Percentiles rank a stretch among this genome's conserved stretches.
phyloP scores from a whole-genome alignment of 1,284 basidiomycete species.

The Erythrobasidium hasegawianum region DNA sequence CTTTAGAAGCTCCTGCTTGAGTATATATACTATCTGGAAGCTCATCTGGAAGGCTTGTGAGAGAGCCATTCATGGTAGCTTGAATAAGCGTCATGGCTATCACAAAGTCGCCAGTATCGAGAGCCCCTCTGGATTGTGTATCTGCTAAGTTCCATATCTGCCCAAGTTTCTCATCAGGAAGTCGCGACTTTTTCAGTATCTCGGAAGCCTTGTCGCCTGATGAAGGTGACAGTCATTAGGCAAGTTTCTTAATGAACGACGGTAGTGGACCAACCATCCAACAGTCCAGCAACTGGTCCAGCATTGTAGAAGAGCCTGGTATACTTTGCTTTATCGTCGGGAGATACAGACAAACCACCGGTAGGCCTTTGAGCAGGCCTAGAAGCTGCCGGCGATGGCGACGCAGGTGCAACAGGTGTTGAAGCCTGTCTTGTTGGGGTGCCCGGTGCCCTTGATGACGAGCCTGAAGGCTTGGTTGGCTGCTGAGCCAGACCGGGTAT shows the following conservation, averaged over 20 bases:
- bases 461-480: conserved; percentile 51
- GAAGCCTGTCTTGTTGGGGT: conserved; percentile 4
- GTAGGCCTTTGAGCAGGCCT: background rate
- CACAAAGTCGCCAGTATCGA: conserved; percentile 89
- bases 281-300: conserved; percentile 68
- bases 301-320: conserved; percentile 68
- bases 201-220: conserved; percentile 86
- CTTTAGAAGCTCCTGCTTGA: conserved; percentile 56
- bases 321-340: conserved; percentile 79
- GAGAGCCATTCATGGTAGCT: conserved; percentile 75
- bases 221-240: too few relatives aligned
- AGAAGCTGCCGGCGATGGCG: conserved; percentile 47
- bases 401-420: conserved; percentile 48
- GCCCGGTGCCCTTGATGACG: background rate
- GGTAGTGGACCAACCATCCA: conserved; percentile 69
- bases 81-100: conserved; percentile 92
- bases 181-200: conserved; percentile 88
- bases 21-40: conserved; percentile 91
- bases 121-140: conserved; percentile 81
- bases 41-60: conserved; percentile 67
- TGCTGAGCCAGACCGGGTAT: conserved; percentile 50
- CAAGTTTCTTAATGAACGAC: too few relatives aligned
- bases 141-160: conserved; percentile 97
- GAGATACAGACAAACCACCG: conserved; percentile 53
- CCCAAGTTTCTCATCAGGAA: conserved; percentile 81